Evolutionary conservation across 768 basidiomycete species (phyloP).

Genomic region (Albatrellus ellisii): DNA sequence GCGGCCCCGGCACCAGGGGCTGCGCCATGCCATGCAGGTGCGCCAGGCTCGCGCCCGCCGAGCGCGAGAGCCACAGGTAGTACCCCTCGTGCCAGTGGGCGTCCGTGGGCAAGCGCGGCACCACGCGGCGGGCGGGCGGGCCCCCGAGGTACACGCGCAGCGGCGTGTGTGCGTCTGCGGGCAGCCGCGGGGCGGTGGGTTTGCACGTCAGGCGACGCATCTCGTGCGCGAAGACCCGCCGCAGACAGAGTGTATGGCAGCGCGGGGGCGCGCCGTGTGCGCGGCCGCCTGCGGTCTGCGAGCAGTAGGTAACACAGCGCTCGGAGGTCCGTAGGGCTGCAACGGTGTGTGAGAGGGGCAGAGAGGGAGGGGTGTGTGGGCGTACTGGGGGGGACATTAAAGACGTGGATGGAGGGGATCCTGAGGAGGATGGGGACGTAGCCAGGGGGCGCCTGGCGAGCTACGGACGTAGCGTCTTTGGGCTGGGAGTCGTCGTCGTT

Average conservation of each 20-base stretch:
- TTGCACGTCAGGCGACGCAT: conserved; percentile 16
- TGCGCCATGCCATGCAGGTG: conserved; percentile 46
- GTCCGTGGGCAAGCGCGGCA: background rate
- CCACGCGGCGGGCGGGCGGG: background rate
- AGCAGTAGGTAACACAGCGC: conserved; percentile 25
- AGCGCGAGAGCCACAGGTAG: conserved; percentile 59
- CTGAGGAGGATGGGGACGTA: no score
- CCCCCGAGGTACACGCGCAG: conserved; percentile 21
- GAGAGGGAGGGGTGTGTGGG: no score
- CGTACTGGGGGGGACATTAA: no score
- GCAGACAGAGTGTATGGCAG: conserved; percentile 25
- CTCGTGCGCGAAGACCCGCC: conserved; percentile 24
- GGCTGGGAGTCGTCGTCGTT: no score
- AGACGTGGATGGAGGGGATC: no score
- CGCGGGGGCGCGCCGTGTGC: conserved; percentile 20
- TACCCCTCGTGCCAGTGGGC: conserved; percentile 57
- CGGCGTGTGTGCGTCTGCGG: conserved; percentile 10
- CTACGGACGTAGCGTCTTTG: no score
- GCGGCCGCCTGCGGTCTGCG: conserved; percentile 21
- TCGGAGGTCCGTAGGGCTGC: conserved; percentile 18
- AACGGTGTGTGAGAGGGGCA: no score
- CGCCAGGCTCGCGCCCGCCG: conserved; percentile 37
- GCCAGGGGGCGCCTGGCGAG: no score
- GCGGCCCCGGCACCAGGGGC: conserved; percentile 25
- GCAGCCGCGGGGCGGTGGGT: conserved; percentile 7